Evolutionary conservation across 176 grass and related monocot species (phyloP).

Genomic region (sorghum (Sorghum bicolor)): Sorghum_bicolor_NCBIv3 NC_012878.2:5312001-5312500

Average conservation of each 20-base stretch:
- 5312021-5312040: neutral
- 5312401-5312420: neutral
- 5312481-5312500: neutral
- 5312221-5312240: slow-evolving; percentile 69
- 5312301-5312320: neutral
- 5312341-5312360: neutral
- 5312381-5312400: slow-evolving; percentile 14
- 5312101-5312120: neutral
- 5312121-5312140: neutral
- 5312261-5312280: slow-evolving; percentile 8
- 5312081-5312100: neutral
- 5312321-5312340: neutral
- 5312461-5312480: neutral
- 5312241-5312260: slow-evolving; percentile 51
- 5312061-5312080: neutral
- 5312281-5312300: neutral
- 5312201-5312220: slow-evolving; percentile 72
- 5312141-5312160: slow-evolving; percentile 13
- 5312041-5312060: neutral
- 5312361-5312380: neutral
- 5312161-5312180: slow-evolving; percentile 24
- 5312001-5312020: neutral
- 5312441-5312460: neutral
- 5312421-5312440: neutral
- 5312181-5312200: slow-evolving; percentile 67